Conservation (phyloP, 306 rosid species). For the Luffa acutangula region DNA sequence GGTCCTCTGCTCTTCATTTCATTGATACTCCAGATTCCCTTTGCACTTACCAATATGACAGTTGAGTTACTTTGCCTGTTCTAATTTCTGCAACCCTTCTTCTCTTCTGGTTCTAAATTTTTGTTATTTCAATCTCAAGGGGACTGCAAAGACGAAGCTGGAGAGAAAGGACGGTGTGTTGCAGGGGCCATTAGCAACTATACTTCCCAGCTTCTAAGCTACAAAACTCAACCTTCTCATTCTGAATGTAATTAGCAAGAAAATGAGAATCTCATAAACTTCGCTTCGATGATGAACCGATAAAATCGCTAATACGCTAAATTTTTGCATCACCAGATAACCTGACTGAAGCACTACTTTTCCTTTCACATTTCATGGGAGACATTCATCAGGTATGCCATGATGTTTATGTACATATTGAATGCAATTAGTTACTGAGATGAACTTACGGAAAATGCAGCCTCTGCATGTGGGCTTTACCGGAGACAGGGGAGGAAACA, state of each 20-base stretch:
- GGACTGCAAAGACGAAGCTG: constrained; percentile 66
- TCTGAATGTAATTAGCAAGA: constrained; percentile 27
- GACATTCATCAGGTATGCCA: constrained; percentile 74
- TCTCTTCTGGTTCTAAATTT: background rate
- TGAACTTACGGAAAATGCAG: constrained; percentile 20
- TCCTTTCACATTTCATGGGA: constrained; percentile 76
- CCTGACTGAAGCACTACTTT: constrained; percentile 66
- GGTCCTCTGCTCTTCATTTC: constrained; percentile 79
- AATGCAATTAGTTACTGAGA: background rate
- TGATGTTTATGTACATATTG: background rate
- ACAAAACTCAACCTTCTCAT: constrained; percentile 10
- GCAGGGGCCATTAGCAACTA: constrained; percentile 64
- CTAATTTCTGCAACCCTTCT: background rate
- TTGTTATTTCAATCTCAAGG: constrained; percentile 27
- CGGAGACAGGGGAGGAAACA: constrained; percentile 65
- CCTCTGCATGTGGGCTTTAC: constrained; percentile 85
- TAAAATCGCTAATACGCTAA: background rate
- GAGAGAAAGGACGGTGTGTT: constrained; percentile 46
- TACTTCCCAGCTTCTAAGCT: constrained; percentile 53
- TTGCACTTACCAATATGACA: constrained; percentile 39
- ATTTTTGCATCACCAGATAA: constrained; percentile 41
- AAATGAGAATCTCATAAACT: background rate
- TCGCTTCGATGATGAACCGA: background rate
- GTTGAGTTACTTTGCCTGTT: constrained; percentile 18
- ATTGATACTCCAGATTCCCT: constrained; percentile 57